Base-by-base conservation (phyloP, 495 filamentous ascomycete species). In the Aspergillus cristatus region DNA sequence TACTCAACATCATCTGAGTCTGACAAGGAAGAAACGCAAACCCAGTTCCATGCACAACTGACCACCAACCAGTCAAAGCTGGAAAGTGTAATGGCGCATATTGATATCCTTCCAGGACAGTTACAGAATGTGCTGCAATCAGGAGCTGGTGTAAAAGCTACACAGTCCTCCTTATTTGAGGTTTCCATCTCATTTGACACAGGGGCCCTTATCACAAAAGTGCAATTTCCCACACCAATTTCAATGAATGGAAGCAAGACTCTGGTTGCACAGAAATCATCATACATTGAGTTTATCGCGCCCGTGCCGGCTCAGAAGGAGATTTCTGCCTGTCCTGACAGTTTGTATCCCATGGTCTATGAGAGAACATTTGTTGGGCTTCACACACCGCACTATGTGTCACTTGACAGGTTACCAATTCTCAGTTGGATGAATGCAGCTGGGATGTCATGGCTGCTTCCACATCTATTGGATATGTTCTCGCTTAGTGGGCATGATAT, bases 401-500 rank as follows among this genome's bases (percentile, higher is more conserved):
- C 20, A 24, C 20, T 24, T 24, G 20, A 24, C 8, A 24, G 20
- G 20, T 24, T 24, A 24, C 20, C 20, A 8, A 24, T 24, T 24
- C 20, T 24, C 20, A 24, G 20, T 24, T 8, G 20, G 20, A 24
- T 8, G 20, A 24, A 24, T 24, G 20, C 32, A 11, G 28, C 40
- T 24, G 38, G 47, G 17, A 36, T 59, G 14, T 4, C 34, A 24
- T 71, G 62, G 56, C 42, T 71, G n/a, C 50, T 32, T 22, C 51
- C 43, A 32, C 55, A 69, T 20, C 32, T 46, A 16, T 52, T 57
- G 1, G 41, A 53, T 25, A 58, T 58, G 38, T 59, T 63, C 38
- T 69, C 69, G 3, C 31, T 45, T 13, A 54, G 56, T 11, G 72
- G 75, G 45, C 53, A 57, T 28, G 14, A 31, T 12, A 16, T 66